Evolutionary conservation across 345 rosid genomes (phyloP).

Genomic region (Acer campestre): DNA sequence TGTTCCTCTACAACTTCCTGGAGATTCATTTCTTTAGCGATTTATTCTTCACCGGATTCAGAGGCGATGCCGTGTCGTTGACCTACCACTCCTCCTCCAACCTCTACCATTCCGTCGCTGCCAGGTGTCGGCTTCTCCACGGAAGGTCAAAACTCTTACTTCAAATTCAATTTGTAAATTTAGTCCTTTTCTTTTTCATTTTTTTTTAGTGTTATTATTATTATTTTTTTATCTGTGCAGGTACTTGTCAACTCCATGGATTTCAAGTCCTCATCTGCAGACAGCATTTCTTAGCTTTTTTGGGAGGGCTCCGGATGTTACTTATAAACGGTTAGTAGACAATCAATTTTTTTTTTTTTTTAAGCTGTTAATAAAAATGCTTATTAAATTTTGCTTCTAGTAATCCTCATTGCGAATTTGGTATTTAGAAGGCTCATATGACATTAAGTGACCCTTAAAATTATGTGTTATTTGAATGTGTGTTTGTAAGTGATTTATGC

Average conservation of each 20-base stretch:
- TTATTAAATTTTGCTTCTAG: no score
- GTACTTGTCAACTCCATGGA: conserved; percentile 47
- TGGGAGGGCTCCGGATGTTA: conserved; percentile 37
- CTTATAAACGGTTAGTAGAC: conserved; percentile 32
- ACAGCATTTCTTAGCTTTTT: conserved; percentile 36
- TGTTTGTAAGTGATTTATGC: no score
- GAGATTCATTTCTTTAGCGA: conserved; percentile 43
- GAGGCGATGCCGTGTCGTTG: conserved; percentile 36
- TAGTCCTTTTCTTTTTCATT: not conserved
- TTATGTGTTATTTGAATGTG: no score
- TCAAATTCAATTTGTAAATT: not conserved
- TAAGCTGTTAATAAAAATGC: no score
- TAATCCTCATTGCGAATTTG: not conserved
- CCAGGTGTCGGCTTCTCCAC: conserved; percentile 37
- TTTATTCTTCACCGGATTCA: conserved; percentile 30
- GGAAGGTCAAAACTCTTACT: conserved; percentile 28
- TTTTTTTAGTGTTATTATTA: not conserved
- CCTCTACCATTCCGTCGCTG: conserved; percentile 38
- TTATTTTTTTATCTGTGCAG: conserved; percentile 18
- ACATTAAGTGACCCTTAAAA: no score
- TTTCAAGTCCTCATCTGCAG: conserved; percentile 49
- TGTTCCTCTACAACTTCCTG: conserved; percentile 38
- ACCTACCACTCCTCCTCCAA: conserved; percentile 32
- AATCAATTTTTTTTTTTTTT: not conserved
- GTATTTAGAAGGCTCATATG: no score